A percentile compares a stretch with the other conserved stretches of the same genome.
Conservation (phyloP, 176 grass and related monocot genomes). For the Puccinellia tenuiflora region DNA sequence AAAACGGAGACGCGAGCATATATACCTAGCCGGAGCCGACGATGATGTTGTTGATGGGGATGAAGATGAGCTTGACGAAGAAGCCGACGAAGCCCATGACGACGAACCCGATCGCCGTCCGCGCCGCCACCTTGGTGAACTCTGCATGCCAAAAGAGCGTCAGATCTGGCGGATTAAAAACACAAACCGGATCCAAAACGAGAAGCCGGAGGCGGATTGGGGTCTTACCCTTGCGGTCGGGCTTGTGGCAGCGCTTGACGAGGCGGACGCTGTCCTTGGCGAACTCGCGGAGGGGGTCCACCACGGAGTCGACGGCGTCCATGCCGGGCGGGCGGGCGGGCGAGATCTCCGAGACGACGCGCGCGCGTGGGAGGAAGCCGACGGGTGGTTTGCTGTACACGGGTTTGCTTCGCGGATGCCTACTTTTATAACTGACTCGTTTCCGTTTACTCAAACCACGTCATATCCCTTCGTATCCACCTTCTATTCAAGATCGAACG, state of each 20-base stretch:
- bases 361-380: neutral
- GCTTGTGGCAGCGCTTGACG: slow-evolving; percentile 98
- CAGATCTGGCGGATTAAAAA: neutral
- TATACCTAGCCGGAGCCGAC: slow-evolving; percentile 80
- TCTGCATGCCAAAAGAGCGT: slow-evolving; percentile 27
- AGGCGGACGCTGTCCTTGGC: slow-evolving; percentile 96
- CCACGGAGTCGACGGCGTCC: slow-evolving; percentile 86
- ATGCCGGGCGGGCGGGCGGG: neutral
- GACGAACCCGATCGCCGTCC: slow-evolving; percentile 70
- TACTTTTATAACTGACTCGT: neutral
- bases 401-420: slow-evolving; percentile 2
- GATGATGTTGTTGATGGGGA: slow-evolving; percentile 91
- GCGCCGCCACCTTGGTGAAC: slow-evolving; percentile 86
- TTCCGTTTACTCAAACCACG: neutral
- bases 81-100: slow-evolving; percentile 86
- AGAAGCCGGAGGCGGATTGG: neutral
- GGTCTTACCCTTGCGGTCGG: slow-evolving; percentile 72
- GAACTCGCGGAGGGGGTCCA: slow-evolving; percentile 91
- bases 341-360: slow-evolving; percentile 23
- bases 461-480: neutral
- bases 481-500: neutral
- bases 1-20: neutral
- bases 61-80: slow-evolving; percentile 86
- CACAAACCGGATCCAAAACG: neutral
- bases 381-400: neutral